Base-by-base conservation (phyloP, 176 grass and related monocot genomes). In the Musa troglodytarum region DNA sequence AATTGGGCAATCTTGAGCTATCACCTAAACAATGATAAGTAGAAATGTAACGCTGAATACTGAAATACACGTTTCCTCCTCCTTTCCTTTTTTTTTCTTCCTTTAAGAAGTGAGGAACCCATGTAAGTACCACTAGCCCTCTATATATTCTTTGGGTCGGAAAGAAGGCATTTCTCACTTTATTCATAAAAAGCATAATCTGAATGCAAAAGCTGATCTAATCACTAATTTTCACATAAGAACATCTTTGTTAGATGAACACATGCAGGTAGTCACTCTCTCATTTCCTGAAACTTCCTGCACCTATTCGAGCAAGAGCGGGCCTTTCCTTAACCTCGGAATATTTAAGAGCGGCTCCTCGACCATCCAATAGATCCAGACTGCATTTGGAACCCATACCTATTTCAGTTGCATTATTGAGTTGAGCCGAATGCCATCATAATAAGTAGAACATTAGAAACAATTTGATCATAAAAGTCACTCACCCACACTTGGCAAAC, bases 361-460 rank as follows among this genome's bases (percentile, higher is more conserved):
- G 57, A 76, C 74, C 74, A 76, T 76, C 74, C 74, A 63, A 76
- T 76, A 14, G 74, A 76, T 21, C 74, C 74, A 63, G 64, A 76
- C 11, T 76, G 74, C 74, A 76, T 76, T 50, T 76, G 74, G 57
- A 76, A 76, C 19, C 63, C 74, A 76, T 52, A 76, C n/a, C 57
- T 76, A 34, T 2, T n/a, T 28, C 7, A 63, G 21, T 63, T 50
- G 0, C 4, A 1, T 21, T 56, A 14, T 49, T 9, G 11, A 19
- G 13, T 15, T 56, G 13, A 29, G 0, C 53, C 25, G 1, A 16
- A 63, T 13, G 29, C 10, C 17, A 22, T 12, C 10, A 10, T 11
- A 49, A 29, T 62, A 13, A 62, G 14, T 24, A 15, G 14, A 61
- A 28, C 23, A 28, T 68, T 14, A 5, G 21, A 2, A 68, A 68